phyloP scores from a whole-genome alignment of 75 land plant species.

The Azolla pinnata region DNA sequence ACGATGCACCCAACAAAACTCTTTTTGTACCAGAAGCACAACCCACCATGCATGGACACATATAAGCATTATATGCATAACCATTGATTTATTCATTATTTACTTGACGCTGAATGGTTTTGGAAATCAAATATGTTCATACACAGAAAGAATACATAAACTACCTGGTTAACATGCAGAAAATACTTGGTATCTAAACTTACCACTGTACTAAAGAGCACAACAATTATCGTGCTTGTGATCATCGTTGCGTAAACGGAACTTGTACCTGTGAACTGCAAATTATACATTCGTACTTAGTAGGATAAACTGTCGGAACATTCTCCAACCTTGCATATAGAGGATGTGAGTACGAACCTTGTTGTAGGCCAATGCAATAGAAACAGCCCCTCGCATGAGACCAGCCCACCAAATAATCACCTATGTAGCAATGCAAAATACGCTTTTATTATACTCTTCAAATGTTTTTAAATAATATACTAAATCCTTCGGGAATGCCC shows the following conservation, averaged over 20 bases:
- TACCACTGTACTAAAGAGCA: slow-evolving; percentile 93
- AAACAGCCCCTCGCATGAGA: slow-evolving; percentile 91
- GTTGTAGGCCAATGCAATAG: slow-evolving; percentile 89
- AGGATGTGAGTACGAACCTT: slow-evolving; percentile 61
- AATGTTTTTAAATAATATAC: background rate
- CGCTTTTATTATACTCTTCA: background rate
- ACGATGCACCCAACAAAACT: too few species aligned
- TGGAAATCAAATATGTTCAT: too few species aligned
- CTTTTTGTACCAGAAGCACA: too few species aligned
- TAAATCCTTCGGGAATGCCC: too few species aligned
- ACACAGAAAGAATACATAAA: too few species aligned
- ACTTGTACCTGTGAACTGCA: slow-evolving; percentile 67
- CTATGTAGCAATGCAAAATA: slow-evolving; percentile 34
- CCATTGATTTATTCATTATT: too few species aligned
- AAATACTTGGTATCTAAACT: slow-evolving; percentile 10
- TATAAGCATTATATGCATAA: too few species aligned
- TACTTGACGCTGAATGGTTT: too few species aligned
- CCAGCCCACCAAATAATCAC: slow-evolving; percentile 93
- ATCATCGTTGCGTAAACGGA: slow-evolving; percentile 70
- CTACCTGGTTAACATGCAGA: background rate
- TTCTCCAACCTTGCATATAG: too few species aligned
- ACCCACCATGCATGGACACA: too few species aligned
- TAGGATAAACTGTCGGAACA: too few species aligned
- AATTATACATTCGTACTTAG: too few species aligned
- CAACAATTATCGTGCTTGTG: slow-evolving; percentile 79